Conservation (phyloP, 768 basidiomycete species). For the Russula sp. region DNA sequence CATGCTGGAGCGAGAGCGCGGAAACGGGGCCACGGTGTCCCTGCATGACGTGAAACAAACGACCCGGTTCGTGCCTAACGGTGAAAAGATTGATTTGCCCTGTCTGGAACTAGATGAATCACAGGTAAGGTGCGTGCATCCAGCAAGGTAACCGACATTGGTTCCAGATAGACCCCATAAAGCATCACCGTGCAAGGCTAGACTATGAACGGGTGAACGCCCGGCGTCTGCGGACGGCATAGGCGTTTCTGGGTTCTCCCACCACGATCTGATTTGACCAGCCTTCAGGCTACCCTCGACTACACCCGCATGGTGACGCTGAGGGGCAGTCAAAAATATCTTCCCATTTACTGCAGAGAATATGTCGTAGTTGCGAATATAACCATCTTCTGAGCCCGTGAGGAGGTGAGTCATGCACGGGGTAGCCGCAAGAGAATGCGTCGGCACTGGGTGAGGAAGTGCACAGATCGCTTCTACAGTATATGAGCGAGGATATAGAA, state of each 20-base stretch:
- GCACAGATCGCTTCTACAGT: slow-evolving; percentile 90
- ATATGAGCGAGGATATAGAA: slow-evolving; percentile 51
- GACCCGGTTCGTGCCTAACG: slow-evolving; percentile 87
- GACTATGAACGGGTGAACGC: slow-evolving; percentile 77
- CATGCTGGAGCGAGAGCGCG: slow-evolving; percentile 70
- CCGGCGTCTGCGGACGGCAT: slow-evolving; percentile 9
- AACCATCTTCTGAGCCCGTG: slow-evolving; percentile 91
- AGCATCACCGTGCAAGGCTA: slow-evolving; percentile 89
- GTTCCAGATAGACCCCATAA: slow-evolving; percentile 89
- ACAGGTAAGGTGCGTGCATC: slow-evolving; percentile 28
- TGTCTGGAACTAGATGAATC: slow-evolving; percentile 40
- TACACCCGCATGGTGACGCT: slow-evolving; percentile 81
- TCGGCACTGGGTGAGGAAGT: slow-evolving; percentile 82
- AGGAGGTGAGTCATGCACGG: slow-evolving; percentile 82
- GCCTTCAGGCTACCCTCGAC: slow-evolving; percentile 91
- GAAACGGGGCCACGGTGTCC: slow-evolving; percentile 83
- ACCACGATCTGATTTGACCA: slow-evolving; percentile 84
- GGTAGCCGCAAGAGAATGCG: slow-evolving; percentile 82
- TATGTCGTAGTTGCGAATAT: slow-evolving; percentile 88
- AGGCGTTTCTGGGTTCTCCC: slow-evolving; percentile 59
- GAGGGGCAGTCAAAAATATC: slow-evolving; percentile 79
- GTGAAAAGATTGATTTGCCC: slow-evolving; percentile 94
- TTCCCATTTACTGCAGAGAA: slow-evolving; percentile 86
- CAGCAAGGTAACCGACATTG: slow-evolving; percentile 45
- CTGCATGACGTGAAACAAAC: slow-evolving; percentile 60